These are phyloP conservation scores for Alloteropsis semialata DNA, from an alignment of 176 grass and related monocot genomes.

Conservation along the genomic window DNA sequence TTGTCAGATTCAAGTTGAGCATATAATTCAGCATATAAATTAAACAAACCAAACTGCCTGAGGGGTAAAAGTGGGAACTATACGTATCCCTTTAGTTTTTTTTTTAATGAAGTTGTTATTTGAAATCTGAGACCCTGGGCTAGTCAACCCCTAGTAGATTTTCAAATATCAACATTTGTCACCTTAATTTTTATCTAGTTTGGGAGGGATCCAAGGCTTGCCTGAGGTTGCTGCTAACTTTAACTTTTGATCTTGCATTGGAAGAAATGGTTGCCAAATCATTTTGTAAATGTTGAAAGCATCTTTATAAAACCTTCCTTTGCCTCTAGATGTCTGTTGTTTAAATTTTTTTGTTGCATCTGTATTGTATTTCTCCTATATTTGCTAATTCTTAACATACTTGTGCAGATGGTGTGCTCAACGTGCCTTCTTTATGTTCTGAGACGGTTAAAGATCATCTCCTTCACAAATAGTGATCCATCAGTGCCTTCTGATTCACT, in stretches of 20 bases:
- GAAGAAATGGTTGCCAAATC: not conserved
- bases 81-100: not conserved
- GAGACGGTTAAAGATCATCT: slow-evolving; percentile 82
- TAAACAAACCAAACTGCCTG: not conserved
- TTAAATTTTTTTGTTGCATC: not conserved
- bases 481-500: slow-evolving; percentile 55
- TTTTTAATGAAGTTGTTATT: not conserved
- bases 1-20: not conserved
- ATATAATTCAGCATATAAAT: not conserved
- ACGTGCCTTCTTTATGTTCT: slow-evolving; percentile 84
- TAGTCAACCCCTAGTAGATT: not conserved
- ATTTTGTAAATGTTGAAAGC: not conserved
- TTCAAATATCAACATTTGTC: not conserved
- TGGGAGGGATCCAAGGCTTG: not conserved
- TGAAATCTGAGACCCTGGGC: not conserved
- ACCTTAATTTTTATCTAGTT: not conserved
- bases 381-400: slow-evolving; percentile 26
- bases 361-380: not conserved
- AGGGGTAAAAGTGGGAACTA: not conserved
- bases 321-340: not conserved
- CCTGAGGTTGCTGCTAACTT: not conserved
- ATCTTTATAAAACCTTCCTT: not conserved
- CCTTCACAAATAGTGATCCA: slow-evolving; percentile 68
- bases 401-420: slow-evolving; percentile 84
- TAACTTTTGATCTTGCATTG: not conserved